A percentile compares a stretch with the other conserved stretches of the same genome.
phyloP scores from a whole-genome alignment of 1,139 yeast genomes.

The Lodderomyces theae region DNA sequence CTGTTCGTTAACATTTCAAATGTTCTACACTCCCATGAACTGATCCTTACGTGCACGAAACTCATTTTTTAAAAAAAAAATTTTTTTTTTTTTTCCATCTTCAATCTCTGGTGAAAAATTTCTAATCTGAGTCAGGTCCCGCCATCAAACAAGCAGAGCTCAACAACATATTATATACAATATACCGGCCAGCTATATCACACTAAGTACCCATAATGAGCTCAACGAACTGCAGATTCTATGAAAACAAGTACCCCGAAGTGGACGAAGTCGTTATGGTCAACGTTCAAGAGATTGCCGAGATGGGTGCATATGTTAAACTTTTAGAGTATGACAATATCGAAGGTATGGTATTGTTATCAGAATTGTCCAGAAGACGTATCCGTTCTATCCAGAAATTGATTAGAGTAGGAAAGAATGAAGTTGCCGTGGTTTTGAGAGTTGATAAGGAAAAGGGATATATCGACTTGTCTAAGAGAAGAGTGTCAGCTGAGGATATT shows the following conservation, averaged over 20 bases:
- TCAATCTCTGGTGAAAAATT: slow-evolving; percentile 1
- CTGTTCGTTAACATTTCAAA: too few species aligned
- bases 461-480: slow-evolving; percentile 95
- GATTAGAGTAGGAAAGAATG: slow-evolving; percentile 97
- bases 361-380: slow-evolving; percentile 97
- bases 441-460: slow-evolving; percentile 98
- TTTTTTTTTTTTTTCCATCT: slow-evolving; percentile 2
- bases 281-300: slow-evolving; percentile 96
- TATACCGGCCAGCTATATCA: background rate
- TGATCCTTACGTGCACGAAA: slow-evolving; percentile 2
- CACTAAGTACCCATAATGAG: slow-evolving; percentile 55
- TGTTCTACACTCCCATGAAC: too few species aligned
- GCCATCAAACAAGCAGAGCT: slow-evolving; percentile 3
- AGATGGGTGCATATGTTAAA: slow-evolving; percentile 97
- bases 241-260: slow-evolving; percentile 97
- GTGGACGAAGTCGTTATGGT: slow-evolving; percentile 99
- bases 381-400: slow-evolving; percentile 96
- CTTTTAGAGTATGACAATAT: slow-evolving; percentile 94
- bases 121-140: slow-evolving; percentile 5
- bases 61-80: background rate
- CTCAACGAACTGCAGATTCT: slow-evolving; percentile 91
- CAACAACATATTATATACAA: background rate
- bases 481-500: slow-evolving; percentile 97
- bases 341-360: slow-evolving; percentile 96
- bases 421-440: slow-evolving; percentile 97